Evolutionary conservation across 148 eudicot species (phyloP).

Genomic region (Euryodendron excelsum): DNA sequence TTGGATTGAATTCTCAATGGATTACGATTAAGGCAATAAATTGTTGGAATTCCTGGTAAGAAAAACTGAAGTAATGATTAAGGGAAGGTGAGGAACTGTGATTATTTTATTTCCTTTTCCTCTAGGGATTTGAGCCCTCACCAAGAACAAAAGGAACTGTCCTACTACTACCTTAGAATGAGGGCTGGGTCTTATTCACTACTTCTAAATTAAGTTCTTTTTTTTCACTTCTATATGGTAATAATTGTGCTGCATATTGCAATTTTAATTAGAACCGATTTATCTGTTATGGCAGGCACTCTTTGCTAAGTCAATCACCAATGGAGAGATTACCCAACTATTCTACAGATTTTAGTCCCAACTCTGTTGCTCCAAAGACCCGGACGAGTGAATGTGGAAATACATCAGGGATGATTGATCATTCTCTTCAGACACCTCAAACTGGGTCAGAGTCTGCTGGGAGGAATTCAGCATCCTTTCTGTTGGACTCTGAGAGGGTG

Average conservation of each 20-base stretch:
- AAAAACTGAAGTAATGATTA: too few relatives aligned
- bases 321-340: conserved; percentile 32
- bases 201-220: too few relatives aligned
- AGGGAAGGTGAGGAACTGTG: too few relatives aligned
- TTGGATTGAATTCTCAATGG: too few relatives aligned
- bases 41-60: too few relatives aligned
- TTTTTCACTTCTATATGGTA: not conserved
- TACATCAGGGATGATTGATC: conserved; percentile 27
- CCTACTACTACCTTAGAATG: too few relatives aligned
- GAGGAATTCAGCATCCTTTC: conserved; percentile 33
- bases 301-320: conserved; percentile 91
- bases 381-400: conserved; percentile 34
- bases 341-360: conserved; percentile 35
- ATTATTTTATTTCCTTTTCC: too few relatives aligned
- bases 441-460: conserved; percentile 30
- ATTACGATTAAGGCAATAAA: too few relatives aligned
- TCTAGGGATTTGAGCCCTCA: too few relatives aligned
- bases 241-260: not conserved
- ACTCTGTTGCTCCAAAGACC: conserved; percentile 38
- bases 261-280: not conserved
- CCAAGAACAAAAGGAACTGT: too few relatives aligned
- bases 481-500: conserved; percentile 18
- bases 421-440: conserved; percentile 33
- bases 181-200: too few relatives aligned
- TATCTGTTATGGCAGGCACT: conserved; percentile 57